Base-by-base conservation (phyloP, 225 moss, liverwort and hornwort genomes). In the Polytrichum formosum region DNA sequence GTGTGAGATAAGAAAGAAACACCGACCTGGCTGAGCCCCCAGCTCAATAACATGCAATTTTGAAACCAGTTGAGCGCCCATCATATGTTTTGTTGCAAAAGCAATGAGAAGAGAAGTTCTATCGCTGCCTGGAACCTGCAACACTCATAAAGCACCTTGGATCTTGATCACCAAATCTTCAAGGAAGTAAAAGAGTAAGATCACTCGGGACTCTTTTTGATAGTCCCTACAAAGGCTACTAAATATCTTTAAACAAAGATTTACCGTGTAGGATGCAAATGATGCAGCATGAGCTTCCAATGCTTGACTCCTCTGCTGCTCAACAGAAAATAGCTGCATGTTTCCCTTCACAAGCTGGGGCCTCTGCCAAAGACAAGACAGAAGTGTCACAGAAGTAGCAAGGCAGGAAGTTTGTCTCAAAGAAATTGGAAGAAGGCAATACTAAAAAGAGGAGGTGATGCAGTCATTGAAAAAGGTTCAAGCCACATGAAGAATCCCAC, bases 341-440 rank as follows among this genome's bases (percentile, higher is more conserved):
- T 96, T 96, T 62, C 96, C 96, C 67, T 96, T 96, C 55, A 96
- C 96, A 55, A 96, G 87, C 79, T 96, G 96, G 67, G 96, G 96
- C 27, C 96, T 78, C 96, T 95, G 95, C 29, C 27, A 83, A 61
- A 70, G 74, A 75, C 13, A 77, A 63, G 18, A 77, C 27, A 22
- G 25, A 35, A 69, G 62, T 65, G 65, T 55, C 64, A 83, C 54
- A 60, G 35, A 58, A 29, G 18, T 4, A 46, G 46, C 16, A 46
- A 46, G 46, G 46, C 16, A 46, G 46, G 46, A 16, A 0, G 13
- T 46, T 2, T 46, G 46, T 46, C 13, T 46, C 16, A 16, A 46
- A 10, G 46, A 16, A 0, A 46, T 16, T 16, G 35, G 35, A 35
- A 35, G 33, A 8, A 33, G 9, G 46, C 46, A 8, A 16, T 46